phyloP scores from a whole-genome alignment of 1,139 yeast genomes.

The Hyphopichia wangnamkhiaoensis region DNA sequence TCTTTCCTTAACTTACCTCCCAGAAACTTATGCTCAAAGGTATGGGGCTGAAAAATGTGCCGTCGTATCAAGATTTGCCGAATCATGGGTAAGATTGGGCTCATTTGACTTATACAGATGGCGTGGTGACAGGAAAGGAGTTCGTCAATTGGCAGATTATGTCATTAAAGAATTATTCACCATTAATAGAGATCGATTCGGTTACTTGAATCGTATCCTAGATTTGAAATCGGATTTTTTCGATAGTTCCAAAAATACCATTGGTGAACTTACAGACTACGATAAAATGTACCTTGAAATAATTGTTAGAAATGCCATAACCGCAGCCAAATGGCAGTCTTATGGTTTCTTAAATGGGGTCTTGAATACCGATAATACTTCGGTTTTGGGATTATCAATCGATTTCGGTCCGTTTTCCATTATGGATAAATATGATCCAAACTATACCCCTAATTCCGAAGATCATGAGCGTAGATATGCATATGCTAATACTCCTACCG shows the following conservation, averaged over 20 bases:
- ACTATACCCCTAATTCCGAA: constrained; percentile 87
- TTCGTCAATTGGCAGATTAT: constrained; percentile 67
- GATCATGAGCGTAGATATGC: constrained; percentile 74
- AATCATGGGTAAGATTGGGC: constrained; percentile 85
- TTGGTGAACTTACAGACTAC: constrained; percentile 57
- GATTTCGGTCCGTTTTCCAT: constrained; percentile 96
- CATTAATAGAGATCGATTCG: constrained; percentile 33
- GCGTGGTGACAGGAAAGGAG: constrained; percentile 67
- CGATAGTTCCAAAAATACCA: constrained; percentile 13
- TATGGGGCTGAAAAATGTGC: constrained; percentile 80
- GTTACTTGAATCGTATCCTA: constrained; percentile 25
- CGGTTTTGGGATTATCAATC: constrained; percentile 79
- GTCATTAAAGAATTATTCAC: constrained; percentile 67
- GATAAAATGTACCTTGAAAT: constrained; percentile 73
- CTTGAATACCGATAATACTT: constrained; percentile 90
- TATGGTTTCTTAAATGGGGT: constrained; percentile 96
- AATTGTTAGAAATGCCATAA: constrained; percentile 67
- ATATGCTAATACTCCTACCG: constrained; percentile 77
- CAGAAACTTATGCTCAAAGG: constrained; percentile 76
- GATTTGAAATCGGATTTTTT: constrained; percentile 21
- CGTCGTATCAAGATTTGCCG: constrained; percentile 79
- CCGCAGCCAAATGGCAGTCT: constrained; percentile 85
- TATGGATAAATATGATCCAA: constrained; percentile 79
- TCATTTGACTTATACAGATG: constrained; percentile 83
- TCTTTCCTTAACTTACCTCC: constrained; percentile 67